Conservation (phyloP, 768 basidiomycete genomes). For the Boletus sp. region DNA sequence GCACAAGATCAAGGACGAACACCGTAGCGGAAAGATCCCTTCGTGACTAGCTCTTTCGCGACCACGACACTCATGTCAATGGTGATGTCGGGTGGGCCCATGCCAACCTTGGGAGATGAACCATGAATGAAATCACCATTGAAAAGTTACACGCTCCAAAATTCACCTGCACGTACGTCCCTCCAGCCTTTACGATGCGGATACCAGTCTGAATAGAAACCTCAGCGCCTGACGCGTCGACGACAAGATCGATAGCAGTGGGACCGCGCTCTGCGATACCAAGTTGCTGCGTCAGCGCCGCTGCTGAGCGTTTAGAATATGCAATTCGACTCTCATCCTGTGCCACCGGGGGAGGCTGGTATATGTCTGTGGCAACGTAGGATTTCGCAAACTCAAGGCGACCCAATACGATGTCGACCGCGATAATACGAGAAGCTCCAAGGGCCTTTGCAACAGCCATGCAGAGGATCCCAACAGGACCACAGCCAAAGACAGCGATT, state of each 20-base stretch:
- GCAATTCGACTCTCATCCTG: slow-evolving; percentile 64
- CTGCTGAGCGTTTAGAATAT: slow-evolving; percentile 72
- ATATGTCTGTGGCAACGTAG: slow-evolving; percentile 80
- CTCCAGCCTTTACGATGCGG: slow-evolving; percentile 70
- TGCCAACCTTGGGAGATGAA: slow-evolving; percentile 61
- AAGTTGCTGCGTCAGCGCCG: slow-evolving; percentile 59
- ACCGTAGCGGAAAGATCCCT: slow-evolving; percentile 92
- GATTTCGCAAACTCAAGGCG: slow-evolving; percentile 84
- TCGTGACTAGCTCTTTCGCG: slow-evolving; percentile 75
- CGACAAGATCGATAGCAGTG: slow-evolving; percentile 74
- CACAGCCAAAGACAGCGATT: slow-evolving; percentile 84
- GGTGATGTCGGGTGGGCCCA: slow-evolving; percentile 74
- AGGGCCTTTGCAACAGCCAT: slow-evolving; percentile 96
- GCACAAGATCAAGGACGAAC: slow-evolving; percentile 37
- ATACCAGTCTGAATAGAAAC: slow-evolving; percentile 87
- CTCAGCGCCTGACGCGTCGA: slow-evolving; percentile 93
- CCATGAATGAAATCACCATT: not conserved
- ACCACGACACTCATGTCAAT: slow-evolving; percentile 70
- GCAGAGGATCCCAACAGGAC: slow-evolving; percentile 84
- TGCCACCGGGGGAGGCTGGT: slow-evolving; percentile 55
- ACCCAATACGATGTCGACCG: slow-evolving; percentile 70
- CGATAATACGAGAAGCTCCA: slow-evolving; percentile 81
- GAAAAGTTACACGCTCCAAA: slow-evolving; percentile 1
- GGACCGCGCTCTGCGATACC: slow-evolving; percentile 69
- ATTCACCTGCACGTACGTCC: slow-evolving; percentile 64